Evolutionary conservation across 2,329 filamentous ascomycete species (phyloP).

Genomic region (Fusarium xyrophilum): DNA sequence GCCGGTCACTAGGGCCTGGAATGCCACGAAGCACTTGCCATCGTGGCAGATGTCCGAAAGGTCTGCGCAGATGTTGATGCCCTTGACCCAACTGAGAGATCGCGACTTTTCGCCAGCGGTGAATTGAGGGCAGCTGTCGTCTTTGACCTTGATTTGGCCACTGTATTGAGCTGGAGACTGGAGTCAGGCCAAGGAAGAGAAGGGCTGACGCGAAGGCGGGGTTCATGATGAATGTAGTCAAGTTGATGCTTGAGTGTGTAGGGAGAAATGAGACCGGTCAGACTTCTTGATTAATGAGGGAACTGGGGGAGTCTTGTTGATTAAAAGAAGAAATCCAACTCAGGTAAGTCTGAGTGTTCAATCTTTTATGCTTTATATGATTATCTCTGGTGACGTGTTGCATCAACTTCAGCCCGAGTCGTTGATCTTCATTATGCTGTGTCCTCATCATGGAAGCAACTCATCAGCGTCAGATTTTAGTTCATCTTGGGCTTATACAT

Average conservation of each 20-base stretch:
- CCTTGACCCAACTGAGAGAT: background rate
- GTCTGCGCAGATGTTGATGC: slow-evolving; percentile 9
- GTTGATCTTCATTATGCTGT: background rate
- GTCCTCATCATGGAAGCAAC: too few species aligned
- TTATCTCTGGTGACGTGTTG: too few species aligned
- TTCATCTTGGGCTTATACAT: background rate
- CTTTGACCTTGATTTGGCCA: slow-evolving; percentile 6
- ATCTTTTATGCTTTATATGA: background rate
- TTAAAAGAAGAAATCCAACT: too few species aligned
- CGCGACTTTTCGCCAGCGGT: background rate
- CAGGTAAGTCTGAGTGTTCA: too few species aligned
- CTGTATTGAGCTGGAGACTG: slow-evolving; percentile 1
- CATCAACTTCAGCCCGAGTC: too few species aligned
- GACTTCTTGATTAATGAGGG: background rate
- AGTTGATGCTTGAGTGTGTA: too few species aligned
- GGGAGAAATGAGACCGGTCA: accelerated
- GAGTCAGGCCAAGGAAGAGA: background rate
- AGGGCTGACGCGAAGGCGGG: background rate
- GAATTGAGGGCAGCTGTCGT: slow-evolving; percentile 4
- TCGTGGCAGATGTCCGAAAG: background rate
- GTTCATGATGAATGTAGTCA: background rate
- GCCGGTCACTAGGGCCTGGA: background rate
- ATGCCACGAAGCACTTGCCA: slow-evolving; percentile 7
- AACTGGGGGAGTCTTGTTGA: accelerated
- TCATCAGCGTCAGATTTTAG: background rate